Percentiles rank a stretch among this genome's conserved stretches.
phyloP scores from a whole-genome alignment of 345 rosid genomes.

The Lumnitzera littorea region DNA sequence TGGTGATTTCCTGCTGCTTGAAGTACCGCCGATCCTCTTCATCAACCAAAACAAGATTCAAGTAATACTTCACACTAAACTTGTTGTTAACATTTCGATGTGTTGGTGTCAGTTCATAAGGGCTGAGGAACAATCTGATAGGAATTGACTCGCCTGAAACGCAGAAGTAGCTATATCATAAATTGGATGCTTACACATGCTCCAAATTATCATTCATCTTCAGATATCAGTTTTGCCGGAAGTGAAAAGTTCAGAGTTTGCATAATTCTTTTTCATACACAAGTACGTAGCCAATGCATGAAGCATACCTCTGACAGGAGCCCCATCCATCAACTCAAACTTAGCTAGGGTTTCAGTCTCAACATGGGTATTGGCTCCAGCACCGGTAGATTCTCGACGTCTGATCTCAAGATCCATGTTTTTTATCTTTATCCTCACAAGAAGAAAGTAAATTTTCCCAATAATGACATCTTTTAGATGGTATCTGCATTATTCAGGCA shows the following conservation, averaged over 20 bases:
- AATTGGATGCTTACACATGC: background rate
- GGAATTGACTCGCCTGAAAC: conserved; percentile 92
- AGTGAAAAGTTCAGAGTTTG: no score
- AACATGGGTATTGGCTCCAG: conserved; percentile 92
- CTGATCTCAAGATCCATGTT: conserved; percentile 99
- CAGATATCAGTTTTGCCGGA: no score
- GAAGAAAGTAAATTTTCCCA: conserved; percentile 97
- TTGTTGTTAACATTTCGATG: conserved; percentile 94
- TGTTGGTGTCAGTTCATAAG: conserved; percentile 92
- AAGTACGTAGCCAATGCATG: background rate
- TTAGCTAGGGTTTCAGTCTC: conserved; percentile 98
- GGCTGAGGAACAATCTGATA: conserved; percentile 85
- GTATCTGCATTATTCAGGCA: conserved; percentile 50
- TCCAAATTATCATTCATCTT: background rate
- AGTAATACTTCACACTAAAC: conserved; percentile 88
- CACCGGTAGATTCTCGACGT: conserved; percentile 93
- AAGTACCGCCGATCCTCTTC: conserved; percentile 98
- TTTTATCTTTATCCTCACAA: conserved; percentile 97
- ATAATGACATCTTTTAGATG: conserved; percentile 94
- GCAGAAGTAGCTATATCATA: conserved; percentile 7
- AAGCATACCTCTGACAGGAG: conserved; percentile 87
- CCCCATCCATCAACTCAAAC: conserved; percentile 98
- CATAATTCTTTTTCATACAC: no score
- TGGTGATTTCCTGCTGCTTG: conserved; percentile 92
- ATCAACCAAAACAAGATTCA: conserved; percentile 92